Base-by-base conservation (phyloP, 441 rosid genomes). In the Croton setiger region DNA sequence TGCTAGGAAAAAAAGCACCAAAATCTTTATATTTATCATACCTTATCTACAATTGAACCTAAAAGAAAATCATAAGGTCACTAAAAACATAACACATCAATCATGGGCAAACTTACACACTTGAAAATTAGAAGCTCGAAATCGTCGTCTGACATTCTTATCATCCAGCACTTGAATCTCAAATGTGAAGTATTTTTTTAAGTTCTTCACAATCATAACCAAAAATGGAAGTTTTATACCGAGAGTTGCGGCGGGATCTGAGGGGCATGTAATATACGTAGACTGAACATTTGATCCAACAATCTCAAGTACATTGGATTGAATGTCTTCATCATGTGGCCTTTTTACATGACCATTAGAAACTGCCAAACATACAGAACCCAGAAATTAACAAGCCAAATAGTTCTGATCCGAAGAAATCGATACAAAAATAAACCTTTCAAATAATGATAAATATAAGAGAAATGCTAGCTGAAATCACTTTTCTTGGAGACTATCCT, bases 81-180 rank as follows among this genome's bases (percentile, higher is more conserved):
- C 8, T 41, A 70, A 49, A 63, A 49, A 51, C 63, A 59, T n/a
- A 6, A 64, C 21, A 70, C 44, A 53, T 58, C 21, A 76, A 64
- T 62, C 69, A 77, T 60, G 80, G 86, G 80, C 75, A 76, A 79
- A 87, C 87, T 82, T 80, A 89, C 97, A 85, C 72, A 94, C 97
- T 85, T 94, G 98, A 79, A 87, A 94, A 78, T 92, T 94, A 82
- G 99, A 94, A 85, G 99, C 90, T 48, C 97, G 90, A 74, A 94
- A 94, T 65, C 97, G 97, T 44, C 99, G 77, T 65, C 98, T 85
- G 49, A 94, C 98, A 60, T 90, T 94, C 94, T 94, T 94, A 78
- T 94, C 99, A 60, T 94, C 99, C 71, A 94, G 80, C 72, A 92
- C 86, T 71, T 94, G 99, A 79, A 94, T 88, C 87, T 94, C 98